Evolutionary conservation across 2,329 filamentous ascomycete species (phyloP).

Genomic region (Sporothrix inflata): DNA sequence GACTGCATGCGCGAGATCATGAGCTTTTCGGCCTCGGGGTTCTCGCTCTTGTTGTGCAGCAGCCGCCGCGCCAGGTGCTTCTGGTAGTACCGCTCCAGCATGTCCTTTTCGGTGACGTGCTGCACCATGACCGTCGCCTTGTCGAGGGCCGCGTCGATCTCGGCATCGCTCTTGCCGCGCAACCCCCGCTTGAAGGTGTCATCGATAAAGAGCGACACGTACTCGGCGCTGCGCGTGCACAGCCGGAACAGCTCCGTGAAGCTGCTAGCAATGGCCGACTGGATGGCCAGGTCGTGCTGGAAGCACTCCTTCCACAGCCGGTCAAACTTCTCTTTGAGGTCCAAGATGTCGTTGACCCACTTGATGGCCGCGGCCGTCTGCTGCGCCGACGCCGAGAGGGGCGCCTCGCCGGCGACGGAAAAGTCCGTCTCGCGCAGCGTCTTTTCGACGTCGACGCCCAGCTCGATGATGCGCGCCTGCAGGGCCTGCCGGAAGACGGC

Average conservation of each 20-base stretch:
- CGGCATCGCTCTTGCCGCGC: slow-evolving; percentile 86
- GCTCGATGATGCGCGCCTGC: slow-evolving; percentile 73
- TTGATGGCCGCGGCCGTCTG: slow-evolving; percentile 86
- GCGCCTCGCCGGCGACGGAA: slow-evolving; percentile 47
- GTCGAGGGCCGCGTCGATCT: slow-evolving; percentile 82
- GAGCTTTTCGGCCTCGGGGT: slow-evolving; percentile 88
- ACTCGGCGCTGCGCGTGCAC: slow-evolving; percentile 85
- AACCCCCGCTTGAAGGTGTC: slow-evolving; percentile 94
- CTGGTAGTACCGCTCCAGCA: slow-evolving; percentile 98
- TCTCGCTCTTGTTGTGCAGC: slow-evolving; percentile 85
- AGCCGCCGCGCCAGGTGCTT: slow-evolving; percentile 89
- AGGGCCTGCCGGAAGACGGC: slow-evolving; percentile 69
- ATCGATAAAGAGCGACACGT: slow-evolving; percentile 94
- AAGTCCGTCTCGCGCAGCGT: slow-evolving; percentile 60
- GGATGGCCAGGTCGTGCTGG: slow-evolving; percentile 71
- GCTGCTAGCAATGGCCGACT: slow-evolving; percentile 81
- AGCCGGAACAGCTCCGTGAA: slow-evolving; percentile 92
- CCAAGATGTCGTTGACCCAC: slow-evolving; percentile 91
- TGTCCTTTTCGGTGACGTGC: slow-evolving; percentile 88
- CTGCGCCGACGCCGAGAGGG: slow-evolving; percentile 65
- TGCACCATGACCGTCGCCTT: slow-evolving; percentile 87
- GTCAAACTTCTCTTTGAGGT: slow-evolving; percentile 88
- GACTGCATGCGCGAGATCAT: slow-evolving; percentile 98
- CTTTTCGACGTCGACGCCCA: slow-evolving; percentile 83
- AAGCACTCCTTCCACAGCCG: slow-evolving; percentile 75